Evolutionary conservation across 179 eudicot species (phyloP).

Genomic region (Camellia oleifera): DNA sequence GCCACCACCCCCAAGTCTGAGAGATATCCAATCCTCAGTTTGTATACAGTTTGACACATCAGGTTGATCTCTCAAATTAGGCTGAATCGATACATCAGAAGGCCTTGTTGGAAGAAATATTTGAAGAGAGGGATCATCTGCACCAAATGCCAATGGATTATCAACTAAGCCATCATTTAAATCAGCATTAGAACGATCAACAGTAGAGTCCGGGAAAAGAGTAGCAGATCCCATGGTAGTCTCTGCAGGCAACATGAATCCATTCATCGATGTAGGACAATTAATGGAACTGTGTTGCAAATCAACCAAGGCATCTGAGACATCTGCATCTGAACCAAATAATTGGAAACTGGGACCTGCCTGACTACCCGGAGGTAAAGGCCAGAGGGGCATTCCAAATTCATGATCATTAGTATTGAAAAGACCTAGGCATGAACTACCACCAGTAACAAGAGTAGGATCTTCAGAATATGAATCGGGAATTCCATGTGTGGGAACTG

Average conservation of each 20-base stretch:
- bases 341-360: constrained; percentile 64
- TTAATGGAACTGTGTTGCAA: constrained; percentile 43
- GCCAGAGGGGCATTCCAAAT: constrained; percentile 65
- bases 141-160: constrained; percentile 72
- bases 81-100: constrained; percentile 47
- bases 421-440: constrained; percentile 58
- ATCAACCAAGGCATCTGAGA: constrained; percentile 53
- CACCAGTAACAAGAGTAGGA: constrained; percentile 44
- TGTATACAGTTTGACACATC: constrained; percentile 50
- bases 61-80: constrained; percentile 50
- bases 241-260: constrained; percentile 48
- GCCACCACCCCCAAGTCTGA: constrained; percentile 75
- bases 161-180: constrained; percentile 73
- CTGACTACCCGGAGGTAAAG: constrained; percentile 60
- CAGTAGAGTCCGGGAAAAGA: constrained; percentile 43
- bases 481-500: constrained; percentile 45
- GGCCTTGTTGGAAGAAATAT: constrained; percentile 92
- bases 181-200: constrained; percentile 41
- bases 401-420: constrained; percentile 61
- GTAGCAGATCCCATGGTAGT: constrained; percentile 44
- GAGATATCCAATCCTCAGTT: constrained; percentile 89
- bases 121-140: constrained; percentile 89
- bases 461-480: constrained; percentile 60
- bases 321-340: constrained; percentile 74
- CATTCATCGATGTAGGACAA: constrained; percentile 53